These are phyloP conservation scores for Sparassis latifolia DNA, from an alignment of 1,284 basidiomycete species.

Conservation along the genomic window DNA sequence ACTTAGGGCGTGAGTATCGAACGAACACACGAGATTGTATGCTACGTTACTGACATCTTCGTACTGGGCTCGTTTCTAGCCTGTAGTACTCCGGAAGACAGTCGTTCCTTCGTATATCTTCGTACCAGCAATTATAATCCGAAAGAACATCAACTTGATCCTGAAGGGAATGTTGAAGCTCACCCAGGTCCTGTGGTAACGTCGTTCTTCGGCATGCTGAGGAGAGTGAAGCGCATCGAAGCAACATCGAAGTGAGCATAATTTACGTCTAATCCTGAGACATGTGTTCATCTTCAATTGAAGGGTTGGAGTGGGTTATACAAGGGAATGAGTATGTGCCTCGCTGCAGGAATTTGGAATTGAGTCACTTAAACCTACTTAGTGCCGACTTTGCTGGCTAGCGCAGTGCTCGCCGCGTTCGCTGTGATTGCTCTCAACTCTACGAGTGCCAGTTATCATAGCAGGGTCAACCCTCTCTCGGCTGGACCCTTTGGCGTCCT, in stretches of 20 bases:
- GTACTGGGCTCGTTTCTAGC: too few relatives aligned
- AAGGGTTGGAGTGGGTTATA: conserved; percentile 76
- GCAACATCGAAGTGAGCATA: conserved; percentile 24
- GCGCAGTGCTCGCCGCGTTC: conserved; percentile 49
- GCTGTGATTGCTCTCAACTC: conserved; percentile 51
- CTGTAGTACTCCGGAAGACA: too few relatives aligned
- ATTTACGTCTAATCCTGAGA: not conserved
- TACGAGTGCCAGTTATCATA: conserved; percentile 48
- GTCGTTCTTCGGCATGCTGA: conserved; percentile 62
- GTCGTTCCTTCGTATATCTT: too few relatives aligned
- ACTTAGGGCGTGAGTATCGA: conserved; percentile 34
- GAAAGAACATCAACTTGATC: conserved; percentile 77
- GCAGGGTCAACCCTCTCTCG: conserved; percentile 66
- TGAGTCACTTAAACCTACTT: not conserved
- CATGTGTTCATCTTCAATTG: conserved; percentile 1
- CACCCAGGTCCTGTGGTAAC: conserved; percentile 69
- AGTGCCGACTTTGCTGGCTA: conserved; percentile 73
- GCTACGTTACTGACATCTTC: too few relatives aligned
- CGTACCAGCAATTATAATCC: conserved; percentile 53
- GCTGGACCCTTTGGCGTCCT: conserved; percentile 60
- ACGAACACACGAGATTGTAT: too few relatives aligned
- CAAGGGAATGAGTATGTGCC: conserved; percentile 71
- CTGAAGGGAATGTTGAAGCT: conserved; percentile 67
- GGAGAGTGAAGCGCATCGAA: conserved; percentile 73
- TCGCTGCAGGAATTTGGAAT: not conserved